Conservation (phyloP, 768 basidiomycete species). For the Tulasnella sp. region DNA sequence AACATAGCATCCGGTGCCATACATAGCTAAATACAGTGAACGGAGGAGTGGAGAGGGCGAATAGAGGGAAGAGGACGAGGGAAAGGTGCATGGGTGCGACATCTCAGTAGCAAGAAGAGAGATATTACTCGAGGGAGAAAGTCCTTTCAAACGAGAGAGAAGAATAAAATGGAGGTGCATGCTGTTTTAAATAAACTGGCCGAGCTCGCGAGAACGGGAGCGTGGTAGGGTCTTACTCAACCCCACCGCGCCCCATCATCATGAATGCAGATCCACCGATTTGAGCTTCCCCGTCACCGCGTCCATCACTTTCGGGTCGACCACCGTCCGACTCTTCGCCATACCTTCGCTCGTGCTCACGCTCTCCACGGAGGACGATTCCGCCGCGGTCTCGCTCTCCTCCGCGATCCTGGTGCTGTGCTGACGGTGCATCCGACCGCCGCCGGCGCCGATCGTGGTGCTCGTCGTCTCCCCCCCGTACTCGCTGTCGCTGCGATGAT, state of each 20-base stretch:
- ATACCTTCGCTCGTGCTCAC: neutral
- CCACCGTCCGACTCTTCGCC: neutral
- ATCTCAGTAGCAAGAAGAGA: neutral
- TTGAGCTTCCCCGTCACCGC: neutral
- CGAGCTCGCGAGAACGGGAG: too few species aligned
- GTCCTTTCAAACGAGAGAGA: neutral
- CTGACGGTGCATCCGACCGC: neutral
- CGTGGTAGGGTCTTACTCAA: too few species aligned
- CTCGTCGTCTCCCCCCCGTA: neutral
- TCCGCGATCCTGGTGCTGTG: neutral
- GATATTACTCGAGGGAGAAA: neutral
- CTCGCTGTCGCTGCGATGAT: neutral
- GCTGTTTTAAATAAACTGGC: neutral
- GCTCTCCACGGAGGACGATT: neutral
- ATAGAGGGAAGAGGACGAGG: neutral
- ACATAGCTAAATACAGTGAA: conserved; percentile 3
- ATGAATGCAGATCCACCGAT: neutral
- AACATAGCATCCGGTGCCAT: conserved; percentile 8
- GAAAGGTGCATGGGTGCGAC: neutral
- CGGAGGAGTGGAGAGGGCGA: neutral
- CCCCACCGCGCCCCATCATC: neutral
- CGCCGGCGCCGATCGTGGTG: neutral
- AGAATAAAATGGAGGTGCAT: neutral
- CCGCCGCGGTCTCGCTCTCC: neutral
- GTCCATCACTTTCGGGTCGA: neutral